These are phyloP conservation scores for Butyriboletus loyo DNA, from an alignment of 768 basidiomycete species.

Conservation along the genomic window DNA sequence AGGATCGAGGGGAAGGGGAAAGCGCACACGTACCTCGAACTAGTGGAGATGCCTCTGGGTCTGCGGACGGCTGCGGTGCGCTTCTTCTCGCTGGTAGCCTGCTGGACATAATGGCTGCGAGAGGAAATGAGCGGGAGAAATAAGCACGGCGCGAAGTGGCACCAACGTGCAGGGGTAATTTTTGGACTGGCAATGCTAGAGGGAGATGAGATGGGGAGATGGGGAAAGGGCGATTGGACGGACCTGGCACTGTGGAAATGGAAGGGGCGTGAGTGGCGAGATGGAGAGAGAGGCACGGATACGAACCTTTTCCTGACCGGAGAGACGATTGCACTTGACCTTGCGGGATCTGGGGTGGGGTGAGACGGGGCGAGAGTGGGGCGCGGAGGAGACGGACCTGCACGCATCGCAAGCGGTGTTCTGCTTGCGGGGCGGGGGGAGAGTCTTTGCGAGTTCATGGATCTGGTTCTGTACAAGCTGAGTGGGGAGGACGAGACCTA, in stretches of 20 bases:
- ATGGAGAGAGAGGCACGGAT: conserved; percentile 10
- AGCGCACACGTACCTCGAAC: conserved; percentile 40
- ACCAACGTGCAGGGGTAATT: conserved; percentile 91
- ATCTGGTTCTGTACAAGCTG: conserved; percentile 77
- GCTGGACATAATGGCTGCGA: conserved; percentile 72
- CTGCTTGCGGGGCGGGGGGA: conserved; percentile 85
- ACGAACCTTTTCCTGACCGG: conserved; percentile 77
- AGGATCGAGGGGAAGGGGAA: conserved; percentile 5
- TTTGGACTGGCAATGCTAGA: conserved; percentile 79
- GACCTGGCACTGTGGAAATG: conserved; percentile 62
- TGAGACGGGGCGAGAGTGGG: neutral
- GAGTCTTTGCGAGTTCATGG: conserved; percentile 74
- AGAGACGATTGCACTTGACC: conserved; percentile 83
- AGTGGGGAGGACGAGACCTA: conserved; percentile 62
- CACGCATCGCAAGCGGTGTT: conserved; percentile 94
- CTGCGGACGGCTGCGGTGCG: conserved; percentile 58
- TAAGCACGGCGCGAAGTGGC: conserved; percentile 13
- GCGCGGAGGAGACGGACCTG: conserved; percentile 45
- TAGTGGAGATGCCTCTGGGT: conserved; percentile 59
- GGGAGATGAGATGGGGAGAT: conserved; percentile 8
- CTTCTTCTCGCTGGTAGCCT: conserved; percentile 83
- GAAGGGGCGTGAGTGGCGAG: conserved; percentile 11
- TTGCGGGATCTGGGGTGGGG: conserved; percentile 61
- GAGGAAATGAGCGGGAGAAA: conserved; percentile 18
- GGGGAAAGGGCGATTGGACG: conserved; percentile 18